Conservation (phyloP, 768 basidiomycete species). For the Lentinula detonsa region DNA sequence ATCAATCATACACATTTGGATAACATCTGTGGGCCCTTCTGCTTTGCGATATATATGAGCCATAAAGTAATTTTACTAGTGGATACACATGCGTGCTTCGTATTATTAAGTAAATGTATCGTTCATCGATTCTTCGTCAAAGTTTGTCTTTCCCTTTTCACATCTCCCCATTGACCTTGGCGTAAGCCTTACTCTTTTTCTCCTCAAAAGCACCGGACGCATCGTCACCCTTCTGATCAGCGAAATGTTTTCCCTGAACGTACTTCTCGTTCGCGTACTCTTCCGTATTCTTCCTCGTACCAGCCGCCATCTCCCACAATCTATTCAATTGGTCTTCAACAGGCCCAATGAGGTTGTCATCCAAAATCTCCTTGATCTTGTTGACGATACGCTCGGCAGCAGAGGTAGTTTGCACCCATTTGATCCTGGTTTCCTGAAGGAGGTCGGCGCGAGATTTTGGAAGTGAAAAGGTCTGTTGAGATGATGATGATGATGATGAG, state of each 20-base stretch:
- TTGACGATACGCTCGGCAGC: constrained; percentile 51
- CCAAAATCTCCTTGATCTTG: constrained; percentile 61
- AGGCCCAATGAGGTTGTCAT: constrained; percentile 55
- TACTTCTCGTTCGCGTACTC: constrained; percentile 19
- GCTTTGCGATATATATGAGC: too few relatives aligned
- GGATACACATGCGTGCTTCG: too few relatives aligned
- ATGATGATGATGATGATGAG: not conserved
- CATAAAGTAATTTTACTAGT: too few relatives aligned
- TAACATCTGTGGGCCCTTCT: too few relatives aligned
- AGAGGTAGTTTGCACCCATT: constrained; percentile 64
- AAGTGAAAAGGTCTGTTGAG: constrained; percentile 46
- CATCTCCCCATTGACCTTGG: not conserved
- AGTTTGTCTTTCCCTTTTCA: not conserved
- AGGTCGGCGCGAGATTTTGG: constrained; percentile 66
- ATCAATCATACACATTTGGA: too few relatives aligned
- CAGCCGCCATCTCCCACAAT: constrained; percentile 40
- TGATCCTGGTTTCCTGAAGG: constrained; percentile 76
- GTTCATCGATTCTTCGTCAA: too few relatives aligned
- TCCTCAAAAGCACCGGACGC: not conserved
- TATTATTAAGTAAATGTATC: too few relatives aligned
- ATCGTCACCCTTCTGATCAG: not conserved
- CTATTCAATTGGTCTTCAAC: constrained; percentile 71
- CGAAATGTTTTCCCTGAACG: not conserved
- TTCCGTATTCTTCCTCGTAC: constrained; percentile 22
- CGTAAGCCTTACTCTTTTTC: not conserved